Evolutionary conservation across 176 grass and related monocot species (phyloP).

Genomic region (Zea luxurians): DNA sequence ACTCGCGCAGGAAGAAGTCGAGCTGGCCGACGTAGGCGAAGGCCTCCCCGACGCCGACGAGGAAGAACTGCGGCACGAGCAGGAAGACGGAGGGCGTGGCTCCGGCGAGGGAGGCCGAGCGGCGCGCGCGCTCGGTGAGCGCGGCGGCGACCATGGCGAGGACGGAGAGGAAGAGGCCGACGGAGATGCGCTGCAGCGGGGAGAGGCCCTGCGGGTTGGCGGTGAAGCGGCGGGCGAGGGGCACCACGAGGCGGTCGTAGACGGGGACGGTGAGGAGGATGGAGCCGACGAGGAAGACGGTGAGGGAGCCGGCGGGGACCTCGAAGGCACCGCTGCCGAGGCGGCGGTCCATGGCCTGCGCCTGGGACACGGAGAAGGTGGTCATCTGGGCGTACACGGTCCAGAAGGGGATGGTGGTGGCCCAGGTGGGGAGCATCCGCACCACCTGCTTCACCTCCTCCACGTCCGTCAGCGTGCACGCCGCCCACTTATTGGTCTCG

Average conservation of each 20-base stretch:
- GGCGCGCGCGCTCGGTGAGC: slow-evolving; percentile 41
- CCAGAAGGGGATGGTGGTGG: slow-evolving; percentile 87
- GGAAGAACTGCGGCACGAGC: slow-evolving; percentile 68
- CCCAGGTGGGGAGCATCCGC: slow-evolving; percentile 78
- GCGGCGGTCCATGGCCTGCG: slow-evolving; percentile 67
- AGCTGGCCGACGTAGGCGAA: slow-evolving; percentile 90
- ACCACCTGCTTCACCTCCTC: slow-evolving; percentile 87
- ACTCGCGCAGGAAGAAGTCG: slow-evolving; percentile 88
- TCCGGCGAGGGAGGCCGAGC: slow-evolving; percentile 11
- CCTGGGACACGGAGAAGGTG: slow-evolving; percentile 89
- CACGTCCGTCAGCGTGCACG: slow-evolving; percentile 73
- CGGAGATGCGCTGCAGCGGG: slow-evolving; percentile 67
- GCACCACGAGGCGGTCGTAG: slow-evolving; percentile 63
- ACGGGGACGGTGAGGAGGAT: slow-evolving; percentile 78
- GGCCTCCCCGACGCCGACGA: slow-evolving; percentile 78
- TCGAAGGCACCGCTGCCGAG: slow-evolving; percentile 49
- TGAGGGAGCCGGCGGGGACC: slow-evolving; percentile 77
- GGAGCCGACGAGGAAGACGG: slow-evolving; percentile 83
- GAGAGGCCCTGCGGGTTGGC: slow-evolving; percentile 55
- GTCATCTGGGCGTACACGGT: slow-evolving; percentile 90
- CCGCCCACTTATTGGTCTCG: neutral
- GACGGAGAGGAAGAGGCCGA: slow-evolving; percentile 60
- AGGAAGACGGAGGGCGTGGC: slow-evolving; percentile 56
- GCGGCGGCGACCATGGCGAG: slow-evolving; percentile 71
- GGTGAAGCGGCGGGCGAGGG: slow-evolving; percentile 46